phyloP scores from a whole-genome alignment of 495 filamentous ascomycete species.

The Trichoderma erinaceum region DNA sequence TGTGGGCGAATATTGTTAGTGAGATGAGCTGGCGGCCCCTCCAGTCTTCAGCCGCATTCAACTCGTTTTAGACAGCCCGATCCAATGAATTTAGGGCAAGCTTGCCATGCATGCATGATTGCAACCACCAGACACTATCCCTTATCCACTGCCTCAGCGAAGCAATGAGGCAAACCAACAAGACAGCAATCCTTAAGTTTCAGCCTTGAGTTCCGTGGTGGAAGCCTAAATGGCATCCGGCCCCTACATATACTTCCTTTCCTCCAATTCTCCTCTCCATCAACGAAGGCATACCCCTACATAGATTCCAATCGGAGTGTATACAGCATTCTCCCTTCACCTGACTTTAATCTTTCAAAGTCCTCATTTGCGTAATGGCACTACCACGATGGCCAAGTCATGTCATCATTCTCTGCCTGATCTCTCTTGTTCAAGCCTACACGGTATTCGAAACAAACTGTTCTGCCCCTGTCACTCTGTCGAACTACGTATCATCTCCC shows the following conservation, averaged over 20 bases:
- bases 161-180: not conserved
- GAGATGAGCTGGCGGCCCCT: too few species aligned
- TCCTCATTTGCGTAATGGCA: not conserved
- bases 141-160: not conserved
- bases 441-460: slow-evolving; percentile 1
- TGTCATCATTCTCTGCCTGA: not conserved
- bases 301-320: not conserved
- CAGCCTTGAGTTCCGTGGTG: too few species aligned
- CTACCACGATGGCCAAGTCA: not conserved
- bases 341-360: not conserved
- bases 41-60: too few species aligned
- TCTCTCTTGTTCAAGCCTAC: not conserved
- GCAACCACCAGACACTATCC: too few species aligned
- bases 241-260: too few species aligned
- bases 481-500: not conserved
- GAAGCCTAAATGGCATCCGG: too few species aligned
- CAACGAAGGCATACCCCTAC: not conserved
- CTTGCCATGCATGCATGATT: not conserved
- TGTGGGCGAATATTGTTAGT: too few species aligned
- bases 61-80: too few species aligned
- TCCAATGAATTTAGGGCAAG: too few species aligned
- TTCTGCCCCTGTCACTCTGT: not conserved
- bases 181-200: too few species aligned
- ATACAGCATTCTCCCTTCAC: not conserved
- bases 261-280: not conserved